A percentile compares a stretch with the other conserved stretches of the same genome.
phyloP scores from a whole-genome alignment of 2,329 filamentous ascomycete species.

The Lachnellula hyalina region DNA sequence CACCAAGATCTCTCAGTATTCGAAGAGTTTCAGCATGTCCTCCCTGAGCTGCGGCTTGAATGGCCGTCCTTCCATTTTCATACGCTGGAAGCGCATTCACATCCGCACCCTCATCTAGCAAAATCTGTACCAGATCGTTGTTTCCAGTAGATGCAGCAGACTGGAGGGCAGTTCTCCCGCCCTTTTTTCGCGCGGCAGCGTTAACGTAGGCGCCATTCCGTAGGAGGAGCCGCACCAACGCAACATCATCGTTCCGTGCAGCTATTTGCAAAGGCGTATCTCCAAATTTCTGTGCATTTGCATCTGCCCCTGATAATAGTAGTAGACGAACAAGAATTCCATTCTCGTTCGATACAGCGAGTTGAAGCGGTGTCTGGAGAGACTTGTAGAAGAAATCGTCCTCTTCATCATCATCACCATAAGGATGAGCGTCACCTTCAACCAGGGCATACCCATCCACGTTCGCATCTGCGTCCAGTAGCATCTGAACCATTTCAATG shows the following conservation, averaged over 20 bases:
- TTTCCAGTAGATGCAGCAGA: constrained; percentile 3
- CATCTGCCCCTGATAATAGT: constrained; percentile 19
- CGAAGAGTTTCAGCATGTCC: constrained; percentile 1
- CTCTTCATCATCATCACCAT: not conserved
- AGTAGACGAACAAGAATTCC: constrained; percentile 10
- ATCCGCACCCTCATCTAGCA: too few relatives aligned
- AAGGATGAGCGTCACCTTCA: not conserved
- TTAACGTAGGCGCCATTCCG: constrained; percentile 17
- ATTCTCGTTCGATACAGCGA: constrained; percentile 14
- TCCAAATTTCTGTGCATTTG: constrained; percentile 14
- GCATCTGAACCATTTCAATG: constrained; percentile 12
- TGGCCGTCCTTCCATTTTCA: too few relatives aligned
- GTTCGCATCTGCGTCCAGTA: constrained; percentile 9
- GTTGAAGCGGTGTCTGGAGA: constrained; percentile 7
- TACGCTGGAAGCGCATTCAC: too few relatives aligned
- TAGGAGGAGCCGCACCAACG: constrained; percentile 19
- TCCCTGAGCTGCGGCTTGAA: too few relatives aligned
- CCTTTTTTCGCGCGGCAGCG: not conserved
- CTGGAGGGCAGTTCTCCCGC: constrained; percentile 7
- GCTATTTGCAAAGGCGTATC: constrained; percentile 10
- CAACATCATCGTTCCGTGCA: constrained; percentile 2
- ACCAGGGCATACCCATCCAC: constrained; percentile 9
- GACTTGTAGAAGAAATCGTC: not conserved
- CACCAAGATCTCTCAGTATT: constrained; percentile 6
- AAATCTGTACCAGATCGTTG: not conserved